These are phyloP conservation scores for Paramyrothecium roridum DNA, from an alignment of 2,329 filamentous ascomycete genomes.

Conservation along the genomic window DNA sequence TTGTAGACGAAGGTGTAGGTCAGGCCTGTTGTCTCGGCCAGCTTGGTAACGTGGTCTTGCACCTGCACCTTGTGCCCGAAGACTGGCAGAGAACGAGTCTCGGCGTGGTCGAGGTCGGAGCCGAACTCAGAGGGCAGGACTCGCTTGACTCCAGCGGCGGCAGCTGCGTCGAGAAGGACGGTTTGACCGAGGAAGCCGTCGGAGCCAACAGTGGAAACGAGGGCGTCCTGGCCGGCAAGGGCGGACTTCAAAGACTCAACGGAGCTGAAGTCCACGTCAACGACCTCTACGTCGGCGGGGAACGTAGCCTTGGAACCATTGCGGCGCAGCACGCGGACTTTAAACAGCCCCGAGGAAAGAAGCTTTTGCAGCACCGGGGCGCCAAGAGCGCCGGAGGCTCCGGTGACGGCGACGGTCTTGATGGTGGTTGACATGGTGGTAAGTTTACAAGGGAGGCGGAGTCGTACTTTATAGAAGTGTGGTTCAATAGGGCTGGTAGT, in stretches of 20 bases:
- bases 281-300: conserved; percentile 22
- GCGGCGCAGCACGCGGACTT: conserved; percentile 31
- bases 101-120: conserved; percentile 25
- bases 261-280: conserved; percentile 36
- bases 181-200: conserved; percentile 34
- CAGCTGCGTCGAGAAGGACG: conserved; percentile 54
- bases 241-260: conserved; percentile 45
- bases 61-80: conserved; percentile 47
- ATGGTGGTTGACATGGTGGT: conserved; percentile 23
- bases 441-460: neutral
- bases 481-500: neutral
- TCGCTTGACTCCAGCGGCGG: conserved; percentile 57
- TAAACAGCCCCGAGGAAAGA: conserved; percentile 26
- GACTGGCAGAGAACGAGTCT: conserved; percentile 41
- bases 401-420: conserved; percentile 34
- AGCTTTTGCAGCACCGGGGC: conserved; percentile 24
- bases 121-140: conserved; percentile 61
- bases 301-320: conserved; percentile 35
- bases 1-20: conserved; percentile 54
- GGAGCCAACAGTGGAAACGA: conserved; percentile 35
- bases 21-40: conserved; percentile 36
- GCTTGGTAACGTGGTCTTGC: conserved; percentile 35
- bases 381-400: conserved; percentile 33
- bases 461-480: neutral
- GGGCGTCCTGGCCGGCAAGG: conserved; percentile 54